Conservation (phyloP, 2,329 filamentous ascomycete species). For the Plenodomus lindquistii region DNA sequence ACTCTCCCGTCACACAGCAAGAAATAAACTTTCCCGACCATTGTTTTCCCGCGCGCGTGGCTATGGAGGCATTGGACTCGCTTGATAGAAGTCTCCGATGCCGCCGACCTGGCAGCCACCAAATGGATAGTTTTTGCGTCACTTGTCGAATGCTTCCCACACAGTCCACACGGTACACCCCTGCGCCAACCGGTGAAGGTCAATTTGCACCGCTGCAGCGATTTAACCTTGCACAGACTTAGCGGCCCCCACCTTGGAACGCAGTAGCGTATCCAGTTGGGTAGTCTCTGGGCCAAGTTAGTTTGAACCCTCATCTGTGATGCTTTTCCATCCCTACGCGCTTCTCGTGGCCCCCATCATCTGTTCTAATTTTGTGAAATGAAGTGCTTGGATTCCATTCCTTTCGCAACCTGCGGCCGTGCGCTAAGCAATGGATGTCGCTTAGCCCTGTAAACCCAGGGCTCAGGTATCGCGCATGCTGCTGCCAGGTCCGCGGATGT, state of each 20-base stretch:
- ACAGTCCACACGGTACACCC: not conserved
- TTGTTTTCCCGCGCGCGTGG: constrained; percentile 5
- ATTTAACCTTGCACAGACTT: constrained; percentile 5
- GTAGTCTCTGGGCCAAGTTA: constrained; percentile 15
- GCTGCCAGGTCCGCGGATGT: constrained; percentile 4
- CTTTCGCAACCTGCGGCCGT: not conserved
- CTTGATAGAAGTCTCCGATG: constrained; percentile 8
- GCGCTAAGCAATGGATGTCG: not conserved
- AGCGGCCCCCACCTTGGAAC: constrained; percentile 10
- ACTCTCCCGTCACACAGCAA: constrained; percentile 7
- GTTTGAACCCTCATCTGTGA: constrained; percentile 14
- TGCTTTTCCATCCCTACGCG: constrained; percentile 2
- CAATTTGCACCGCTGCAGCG: not conserved
- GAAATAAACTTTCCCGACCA: constrained; percentile 3
- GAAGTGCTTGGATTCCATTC: not conserved
- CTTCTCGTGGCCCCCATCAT: not conserved
- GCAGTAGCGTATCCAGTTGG: constrained; percentile 17
- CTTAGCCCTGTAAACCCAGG: not conserved
- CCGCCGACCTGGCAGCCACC: not conserved
- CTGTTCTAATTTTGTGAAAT: not conserved
- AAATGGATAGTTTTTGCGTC: not conserved
- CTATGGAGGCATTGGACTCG: constrained; percentile 13
- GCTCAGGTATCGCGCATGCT: constrained; percentile 1
- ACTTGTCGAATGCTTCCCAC: constrained; percentile 8
- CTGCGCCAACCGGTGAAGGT: constrained; percentile 5